Evolutionary conservation across 2,329 filamentous ascomycete species (phyloP).

Genomic region (Phyllosticta citrichinensis): DNA sequence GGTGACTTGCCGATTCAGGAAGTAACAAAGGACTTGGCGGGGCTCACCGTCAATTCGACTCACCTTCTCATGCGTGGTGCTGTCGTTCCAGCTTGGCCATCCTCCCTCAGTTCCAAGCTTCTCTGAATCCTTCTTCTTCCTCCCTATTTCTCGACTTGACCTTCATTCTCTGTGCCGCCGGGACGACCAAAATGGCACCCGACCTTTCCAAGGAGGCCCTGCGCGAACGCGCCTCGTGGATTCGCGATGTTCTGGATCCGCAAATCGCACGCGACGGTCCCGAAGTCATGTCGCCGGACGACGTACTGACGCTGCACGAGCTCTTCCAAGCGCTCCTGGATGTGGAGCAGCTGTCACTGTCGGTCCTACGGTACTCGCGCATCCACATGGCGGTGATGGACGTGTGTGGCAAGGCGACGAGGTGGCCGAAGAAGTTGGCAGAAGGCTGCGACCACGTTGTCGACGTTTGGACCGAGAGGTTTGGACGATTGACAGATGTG

Average conservation of each 20-base stretch:
- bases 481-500: conserved; percentile 29
- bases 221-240: conserved; percentile 31
- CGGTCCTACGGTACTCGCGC: conserved; percentile 32
- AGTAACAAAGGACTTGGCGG: conserved; percentile 9
- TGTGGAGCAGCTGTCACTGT: conserved; percentile 17
- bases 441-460: conserved; percentile 36
- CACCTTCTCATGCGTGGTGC: neutral
- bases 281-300: conserved; percentile 32
- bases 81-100: neutral
- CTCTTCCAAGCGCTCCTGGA: conserved; percentile 20
- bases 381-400: conserved; percentile 37
- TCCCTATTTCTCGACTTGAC: neutral
- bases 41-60: neutral
- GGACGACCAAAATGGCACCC: neutral
- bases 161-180: neutral
- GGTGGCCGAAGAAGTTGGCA: conserved; percentile 36
- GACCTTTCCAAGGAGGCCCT: conserved; percentile 16
- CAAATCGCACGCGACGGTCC: conserved; percentile 36
- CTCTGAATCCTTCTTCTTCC: neutral
- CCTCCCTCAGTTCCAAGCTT: neutral
- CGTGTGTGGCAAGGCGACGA: conserved; percentile 34
- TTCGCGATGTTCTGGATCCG: conserved; percentile 39
- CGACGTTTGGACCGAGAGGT: conserved; percentile 28
- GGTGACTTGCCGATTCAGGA: neutral
- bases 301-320: conserved; percentile 35